Percentiles rank a stretch among this genome's conserved stretches.
These are phyloP conservation scores for Amanita polypyramis DNA, from an alignment of 768 basidiomycete species.

Conservation along the genomic window DNA sequence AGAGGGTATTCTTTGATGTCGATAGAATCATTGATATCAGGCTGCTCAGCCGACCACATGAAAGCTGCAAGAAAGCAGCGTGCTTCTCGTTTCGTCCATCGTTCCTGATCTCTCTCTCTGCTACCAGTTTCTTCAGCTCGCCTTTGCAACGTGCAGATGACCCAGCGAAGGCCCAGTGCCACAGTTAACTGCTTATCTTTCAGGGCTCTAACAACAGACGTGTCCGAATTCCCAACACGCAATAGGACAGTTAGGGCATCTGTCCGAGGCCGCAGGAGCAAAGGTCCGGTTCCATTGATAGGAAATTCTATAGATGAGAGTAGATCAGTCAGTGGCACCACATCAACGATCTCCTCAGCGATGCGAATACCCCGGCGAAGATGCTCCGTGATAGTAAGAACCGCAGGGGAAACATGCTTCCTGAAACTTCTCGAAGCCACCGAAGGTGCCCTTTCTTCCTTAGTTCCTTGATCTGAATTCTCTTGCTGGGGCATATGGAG, in stretches of 20 bases:
- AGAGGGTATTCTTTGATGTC: conserved; percentile 20
- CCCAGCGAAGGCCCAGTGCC: conserved; percentile 55
- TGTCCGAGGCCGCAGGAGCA: conserved; percentile 38
- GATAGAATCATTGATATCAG: conserved; percentile 2
- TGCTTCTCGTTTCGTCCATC: conserved; percentile 61
- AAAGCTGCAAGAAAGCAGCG: conserved; percentile 48
- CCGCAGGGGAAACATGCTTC: conserved; percentile 14
- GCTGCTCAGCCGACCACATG: conserved; percentile 14
- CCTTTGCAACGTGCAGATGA: conserved; percentile 36
- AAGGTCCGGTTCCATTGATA: conserved; percentile 25
- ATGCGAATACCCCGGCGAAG: conserved; percentile 61
- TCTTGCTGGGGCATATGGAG: conserved; percentile 29
- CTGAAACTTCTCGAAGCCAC: conserved; percentile 19
- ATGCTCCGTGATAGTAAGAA: conserved; percentile 38
- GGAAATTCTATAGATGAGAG: conserved; percentile 29
- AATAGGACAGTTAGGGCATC: conserved; percentile 48
- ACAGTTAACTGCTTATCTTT: conserved; percentile 34
- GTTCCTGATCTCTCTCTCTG: conserved; percentile 53
- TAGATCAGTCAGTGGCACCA: conserved; percentile 38
- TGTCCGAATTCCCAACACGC: conserved; percentile 44
- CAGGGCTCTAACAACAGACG: conserved; percentile 33
- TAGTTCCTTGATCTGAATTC: conserved; percentile 19
- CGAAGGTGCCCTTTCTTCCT: conserved; percentile 22
- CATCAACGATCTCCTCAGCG: conserved; percentile 43
- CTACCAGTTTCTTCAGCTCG: conserved; percentile 41